Conservation (phyloP, 192 early-diverging fungal species). For the Mortierella hygrophila region DNA sequence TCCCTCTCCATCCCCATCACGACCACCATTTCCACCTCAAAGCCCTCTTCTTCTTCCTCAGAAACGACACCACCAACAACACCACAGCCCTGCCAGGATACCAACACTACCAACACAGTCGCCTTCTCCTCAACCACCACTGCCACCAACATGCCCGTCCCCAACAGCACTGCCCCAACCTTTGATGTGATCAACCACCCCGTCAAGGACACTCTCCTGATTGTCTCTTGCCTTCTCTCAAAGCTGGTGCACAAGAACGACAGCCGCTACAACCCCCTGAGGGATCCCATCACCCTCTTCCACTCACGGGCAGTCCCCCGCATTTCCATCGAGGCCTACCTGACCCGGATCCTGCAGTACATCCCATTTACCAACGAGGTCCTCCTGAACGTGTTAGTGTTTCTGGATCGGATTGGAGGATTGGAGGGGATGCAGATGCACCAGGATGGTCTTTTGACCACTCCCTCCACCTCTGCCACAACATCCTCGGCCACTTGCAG, state of each 20-base stretch:
- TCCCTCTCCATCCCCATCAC: background rate
- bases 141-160: background rate
- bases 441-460: background rate
- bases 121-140: background rate
- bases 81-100: background rate
- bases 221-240: conserved; percentile 61
- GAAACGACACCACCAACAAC: background rate
- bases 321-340: conserved; percentile 75
- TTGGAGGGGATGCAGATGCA: conserved; percentile 44
- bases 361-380: conserved; percentile 76
- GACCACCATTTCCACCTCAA: background rate
- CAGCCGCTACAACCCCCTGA: conserved; percentile 26
- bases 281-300: conserved; percentile 69
- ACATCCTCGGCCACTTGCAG: background rate
- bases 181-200: conserved; percentile 62
- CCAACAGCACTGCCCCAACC: background rate
- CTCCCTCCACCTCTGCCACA: background rate
- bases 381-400: conserved; percentile 76
- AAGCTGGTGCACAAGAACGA: conserved; percentile 62
- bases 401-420: conserved; percentile 75
- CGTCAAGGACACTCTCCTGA: conserved; percentile 56
- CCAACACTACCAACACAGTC: background rate
- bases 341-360: conserved; percentile 76
- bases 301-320: conserved; percentile 76
- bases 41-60: conserved; percentile 2